phyloP scores from a whole-genome alignment of 805 yeast genomes.

The Kodamaea restingae region DNA sequence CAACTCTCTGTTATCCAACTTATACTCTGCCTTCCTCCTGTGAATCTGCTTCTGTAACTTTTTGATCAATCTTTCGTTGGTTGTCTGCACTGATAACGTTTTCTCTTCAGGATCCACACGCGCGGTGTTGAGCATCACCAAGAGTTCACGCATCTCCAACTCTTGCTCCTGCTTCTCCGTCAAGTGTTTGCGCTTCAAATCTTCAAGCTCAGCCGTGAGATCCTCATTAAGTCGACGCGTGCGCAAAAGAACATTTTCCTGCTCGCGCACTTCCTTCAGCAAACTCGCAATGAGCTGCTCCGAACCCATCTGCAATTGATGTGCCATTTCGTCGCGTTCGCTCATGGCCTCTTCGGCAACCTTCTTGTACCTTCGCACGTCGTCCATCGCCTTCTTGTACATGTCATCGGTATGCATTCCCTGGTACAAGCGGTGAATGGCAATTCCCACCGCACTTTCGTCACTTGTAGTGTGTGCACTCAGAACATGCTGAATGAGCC shows the following conservation, averaged over 20 bases:
- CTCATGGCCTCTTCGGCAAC: conserved; percentile 27
- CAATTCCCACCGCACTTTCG: conserved; percentile 58
- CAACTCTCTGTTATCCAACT: conserved; percentile 41
- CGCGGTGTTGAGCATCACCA: conserved; percentile 51
- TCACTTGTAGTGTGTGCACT: conserved; percentile 49
- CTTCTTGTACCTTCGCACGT: conserved; percentile 17
- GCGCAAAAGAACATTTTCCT: conserved; percentile 51
- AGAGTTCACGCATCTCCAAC: conserved; percentile 68
- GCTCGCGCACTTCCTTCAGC: conserved; percentile 58
- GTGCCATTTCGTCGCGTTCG: conserved; percentile 52
- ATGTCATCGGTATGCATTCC: conserved; percentile 81
- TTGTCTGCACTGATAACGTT: conserved; percentile 33
- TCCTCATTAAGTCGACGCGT: conserved; percentile 62
- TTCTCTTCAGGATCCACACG: conserved; percentile 30
- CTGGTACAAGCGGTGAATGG: conserved; percentile 68
- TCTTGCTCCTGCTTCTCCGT: conserved; percentile 73
- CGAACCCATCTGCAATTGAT: conserved; percentile 70
- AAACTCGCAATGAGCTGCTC: conserved; percentile 65
- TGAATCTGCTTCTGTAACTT: conserved; percentile 44
- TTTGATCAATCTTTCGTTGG: conserved; percentile 33
- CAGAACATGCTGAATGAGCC: conserved; percentile 58
- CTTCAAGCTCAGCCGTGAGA: conserved; percentile 59
- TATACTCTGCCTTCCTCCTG: conserved; percentile 45
- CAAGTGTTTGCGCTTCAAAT: conserved; percentile 53
- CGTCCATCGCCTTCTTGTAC: conserved; percentile 61